A percentile compares a stretch with the other conserved stretches of the same genome.
These are phyloP conservation scores for Hirschfeldia incana DNA, from an alignment of 345 rosid genomes.

Conservation along the genomic window DNA sequence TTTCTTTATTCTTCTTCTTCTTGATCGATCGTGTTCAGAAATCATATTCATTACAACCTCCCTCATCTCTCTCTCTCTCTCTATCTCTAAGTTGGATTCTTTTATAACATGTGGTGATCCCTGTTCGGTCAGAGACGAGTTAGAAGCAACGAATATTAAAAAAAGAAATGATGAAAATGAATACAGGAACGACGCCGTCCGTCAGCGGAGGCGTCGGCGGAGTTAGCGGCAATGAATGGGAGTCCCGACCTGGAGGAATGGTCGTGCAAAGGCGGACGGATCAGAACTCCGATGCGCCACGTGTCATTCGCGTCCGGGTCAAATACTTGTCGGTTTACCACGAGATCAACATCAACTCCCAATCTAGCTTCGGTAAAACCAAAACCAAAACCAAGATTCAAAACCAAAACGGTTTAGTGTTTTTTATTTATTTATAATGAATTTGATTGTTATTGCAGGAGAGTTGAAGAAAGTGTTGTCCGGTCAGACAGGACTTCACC, in stretches of 20 bases:
- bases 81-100: conserved; percentile 20
- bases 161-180: conserved; percentile 40
- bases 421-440: background rate
- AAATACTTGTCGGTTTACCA: conserved; percentile 81
- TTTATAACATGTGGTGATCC: conserved; percentile 32
- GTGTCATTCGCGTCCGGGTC: conserved; percentile 83
- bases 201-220: conserved; percentile 47
- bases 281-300: conserved; percentile 59
- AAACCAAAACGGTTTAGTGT: background rate
- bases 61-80: conserved; percentile 16
- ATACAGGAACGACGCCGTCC: conserved; percentile 28
- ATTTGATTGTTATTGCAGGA: conserved; percentile 46
- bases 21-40: conserved; percentile 31
- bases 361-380: conserved; percentile 76
- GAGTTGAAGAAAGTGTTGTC: conserved; percentile 89
- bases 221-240: conserved; percentile 67
- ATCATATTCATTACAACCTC: conserved; percentile 20
- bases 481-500: conserved; percentile 80
- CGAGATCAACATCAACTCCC: conserved; percentile 73
- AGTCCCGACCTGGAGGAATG: conserved; percentile 98
- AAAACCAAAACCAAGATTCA: background rate
- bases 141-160: conserved; percentile 23
- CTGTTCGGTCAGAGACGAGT: conserved; percentile 9
- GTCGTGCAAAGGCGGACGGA: conserved; percentile 88
- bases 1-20: conserved; percentile 37